Conservation (phyloP, 352 stramenopile species). For the Phytophthora pisi region DNA sequence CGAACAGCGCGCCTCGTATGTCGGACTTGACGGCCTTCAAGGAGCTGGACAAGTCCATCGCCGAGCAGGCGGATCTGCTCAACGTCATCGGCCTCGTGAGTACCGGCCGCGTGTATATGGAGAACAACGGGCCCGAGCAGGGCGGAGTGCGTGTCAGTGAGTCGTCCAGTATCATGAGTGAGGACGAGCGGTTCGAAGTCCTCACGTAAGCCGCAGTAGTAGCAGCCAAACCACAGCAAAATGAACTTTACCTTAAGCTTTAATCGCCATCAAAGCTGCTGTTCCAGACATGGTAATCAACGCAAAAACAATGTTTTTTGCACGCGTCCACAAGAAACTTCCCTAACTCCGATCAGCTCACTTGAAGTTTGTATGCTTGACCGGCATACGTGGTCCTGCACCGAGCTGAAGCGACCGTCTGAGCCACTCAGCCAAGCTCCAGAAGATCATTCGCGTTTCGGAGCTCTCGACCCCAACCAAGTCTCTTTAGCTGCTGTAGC, state of each 20-base stretch:
- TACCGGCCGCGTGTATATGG: constrained; percentile 79
- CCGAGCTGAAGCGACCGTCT: background rate
- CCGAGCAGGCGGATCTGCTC: constrained; percentile 72
- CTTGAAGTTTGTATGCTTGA: constrained; percentile 35
- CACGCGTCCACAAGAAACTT: background rate
- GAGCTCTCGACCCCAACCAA: constrained; percentile 11
- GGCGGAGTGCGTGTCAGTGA: constrained; percentile 70
- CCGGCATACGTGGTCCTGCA: background rate
- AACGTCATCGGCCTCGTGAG: constrained; percentile 81
- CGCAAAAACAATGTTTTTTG: constrained; percentile 25
- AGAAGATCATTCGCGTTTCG: constrained; percentile 19
- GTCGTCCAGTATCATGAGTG: constrained; percentile 51
- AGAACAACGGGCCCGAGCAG: constrained; percentile 53
- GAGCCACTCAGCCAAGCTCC: constrained; percentile 13
- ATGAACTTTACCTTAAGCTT: constrained; percentile 6
- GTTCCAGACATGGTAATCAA: constrained; percentile 12
- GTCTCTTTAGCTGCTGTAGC: background rate
- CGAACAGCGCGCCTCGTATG: constrained; percentile 61
- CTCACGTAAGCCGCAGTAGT: constrained; percentile 36
- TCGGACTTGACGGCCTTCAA: constrained; percentile 73
- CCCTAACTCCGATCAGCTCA: background rate
- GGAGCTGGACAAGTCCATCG: constrained; percentile 74
- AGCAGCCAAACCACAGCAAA: background rate
- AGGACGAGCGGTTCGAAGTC: constrained; percentile 72
- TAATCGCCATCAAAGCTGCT: background rate